These are phyloP conservation scores for Colletotrichum sansevieriae DNA, from an alignment of 2,329 filamentous ascomycete genomes.

Conservation along the genomic window DNA sequence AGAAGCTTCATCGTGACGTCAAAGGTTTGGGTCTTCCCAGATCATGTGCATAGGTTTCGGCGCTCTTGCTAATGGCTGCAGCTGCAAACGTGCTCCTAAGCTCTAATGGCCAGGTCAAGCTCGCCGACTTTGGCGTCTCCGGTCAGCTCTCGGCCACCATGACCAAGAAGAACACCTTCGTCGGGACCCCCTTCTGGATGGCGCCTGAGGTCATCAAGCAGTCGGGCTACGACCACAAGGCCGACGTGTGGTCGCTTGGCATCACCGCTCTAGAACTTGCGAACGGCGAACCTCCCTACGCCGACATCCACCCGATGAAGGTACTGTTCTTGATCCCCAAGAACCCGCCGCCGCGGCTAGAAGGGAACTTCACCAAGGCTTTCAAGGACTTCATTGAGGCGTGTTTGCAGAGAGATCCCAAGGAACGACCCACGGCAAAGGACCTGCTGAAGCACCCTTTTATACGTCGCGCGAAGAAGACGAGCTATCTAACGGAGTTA, in stretches of 20 bases:
- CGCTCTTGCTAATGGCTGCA: constrained; percentile 50
- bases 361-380: constrained; percentile 83
- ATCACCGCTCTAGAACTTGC: constrained; percentile 95
- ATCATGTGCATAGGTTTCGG: not conserved
- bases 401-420: constrained; percentile 89
- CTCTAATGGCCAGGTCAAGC: constrained; percentile 93
- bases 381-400: constrained; percentile 89
- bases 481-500: constrained; percentile 94
- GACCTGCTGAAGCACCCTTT: constrained; percentile 92
- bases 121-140: constrained; percentile 97
- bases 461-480: constrained; percentile 91
- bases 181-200: constrained; percentile 99
- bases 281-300: constrained; percentile 92
- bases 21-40: constrained; percentile 73
- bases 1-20: constrained; percentile 96
- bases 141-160: constrained; percentile 97
- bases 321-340: constrained; percentile 97
- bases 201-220: constrained; percentile 99
- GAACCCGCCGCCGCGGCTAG: constrained; percentile 85
- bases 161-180: constrained; percentile 99
- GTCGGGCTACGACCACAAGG: constrained; percentile 97
- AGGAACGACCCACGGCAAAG: constrained; percentile 86
- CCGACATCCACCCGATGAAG: constrained; percentile 98
- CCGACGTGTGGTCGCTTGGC: constrained; percentile 96
- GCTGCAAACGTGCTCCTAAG: constrained; percentile 93